Percentiles rank a stretch among this genome's conserved stretches.
Conservation (phyloP, 352 stramenopile species). For the Phytophthora europaea region DNA sequence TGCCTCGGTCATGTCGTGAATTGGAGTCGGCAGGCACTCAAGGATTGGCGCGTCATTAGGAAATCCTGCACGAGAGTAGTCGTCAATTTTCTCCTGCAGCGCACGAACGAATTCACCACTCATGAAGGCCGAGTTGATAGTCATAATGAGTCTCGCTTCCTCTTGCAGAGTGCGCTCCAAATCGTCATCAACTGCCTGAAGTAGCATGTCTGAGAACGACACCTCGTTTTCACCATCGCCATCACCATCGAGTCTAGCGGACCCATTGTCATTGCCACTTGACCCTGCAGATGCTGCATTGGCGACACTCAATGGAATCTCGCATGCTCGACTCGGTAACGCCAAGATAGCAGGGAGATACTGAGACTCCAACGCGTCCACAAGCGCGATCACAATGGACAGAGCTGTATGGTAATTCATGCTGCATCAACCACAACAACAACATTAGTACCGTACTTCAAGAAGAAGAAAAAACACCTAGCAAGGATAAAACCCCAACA, state of each 20-base stretch:
- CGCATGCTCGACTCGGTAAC: slow-evolving; percentile 66
- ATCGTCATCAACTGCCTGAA: slow-evolving; percentile 85
- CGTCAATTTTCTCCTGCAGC: slow-evolving; percentile 69
- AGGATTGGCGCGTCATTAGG: slow-evolving; percentile 64
- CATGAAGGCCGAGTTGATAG: slow-evolving; percentile 89
- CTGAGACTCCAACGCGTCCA: slow-evolving; percentile 85
- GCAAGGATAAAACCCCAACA: background rate
- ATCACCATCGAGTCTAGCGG: slow-evolving; percentile 15
- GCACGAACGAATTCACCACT: slow-evolving; percentile 78
- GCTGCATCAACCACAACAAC: slow-evolving; percentile 35
- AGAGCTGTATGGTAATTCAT: slow-evolving; percentile 87
- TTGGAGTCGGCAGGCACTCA: slow-evolving; percentile 79
- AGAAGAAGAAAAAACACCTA: too few species aligned
- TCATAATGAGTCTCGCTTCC: slow-evolving; percentile 87
- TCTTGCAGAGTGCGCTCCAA: slow-evolving; percentile 67
- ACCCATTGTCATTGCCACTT: slow-evolving; percentile 1
- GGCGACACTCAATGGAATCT: slow-evolving; percentile 54
- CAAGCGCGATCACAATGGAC: slow-evolving; percentile 83
- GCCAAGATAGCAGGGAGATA: slow-evolving; percentile 83
- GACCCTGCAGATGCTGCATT: slow-evolving; percentile 13
- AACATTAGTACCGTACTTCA: background rate
- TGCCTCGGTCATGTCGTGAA: slow-evolving; percentile 73
- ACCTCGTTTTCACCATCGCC: slow-evolving; percentile 44
- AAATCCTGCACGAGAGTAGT: slow-evolving; percentile 59
- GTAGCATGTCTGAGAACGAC: slow-evolving; percentile 84